These are phyloP conservation scores for Lithospermum erythrorhizon DNA, from an alignment of 257 asterid genomes.

Conservation along the genomic window DNA sequence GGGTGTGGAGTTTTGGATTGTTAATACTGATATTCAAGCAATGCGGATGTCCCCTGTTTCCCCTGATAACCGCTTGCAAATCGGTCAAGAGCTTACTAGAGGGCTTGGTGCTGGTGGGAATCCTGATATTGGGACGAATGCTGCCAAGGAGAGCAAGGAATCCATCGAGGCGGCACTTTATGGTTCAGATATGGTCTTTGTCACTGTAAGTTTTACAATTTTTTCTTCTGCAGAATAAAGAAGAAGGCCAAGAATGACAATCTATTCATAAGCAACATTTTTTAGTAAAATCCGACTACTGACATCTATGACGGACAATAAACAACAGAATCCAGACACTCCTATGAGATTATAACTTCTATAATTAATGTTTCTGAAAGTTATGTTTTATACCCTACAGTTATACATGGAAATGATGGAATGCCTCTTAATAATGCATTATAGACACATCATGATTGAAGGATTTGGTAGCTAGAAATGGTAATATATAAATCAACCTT, in stretches of 20 bases:
- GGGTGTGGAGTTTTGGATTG: slow-evolving; percentile 97
- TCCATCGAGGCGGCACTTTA: slow-evolving; percentile 66
- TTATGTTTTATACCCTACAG: too few relatives aligned
- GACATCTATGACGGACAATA: too few relatives aligned
- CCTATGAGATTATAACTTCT: too few relatives aligned
- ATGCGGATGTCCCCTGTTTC: slow-evolving; percentile 75
- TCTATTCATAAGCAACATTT: background rate
- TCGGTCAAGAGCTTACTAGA: slow-evolving; percentile 82
- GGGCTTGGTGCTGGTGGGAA: slow-evolving; percentile 99
- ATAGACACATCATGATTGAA: too few relatives aligned
- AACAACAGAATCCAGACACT: background rate
- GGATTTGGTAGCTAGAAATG: background rate
- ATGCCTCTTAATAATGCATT: too few relatives aligned
- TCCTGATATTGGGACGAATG: slow-evolving; percentile 86
- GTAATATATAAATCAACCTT: background rate
- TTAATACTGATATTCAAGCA: slow-evolving; percentile 89
- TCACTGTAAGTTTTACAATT: slow-evolving; percentile 24
- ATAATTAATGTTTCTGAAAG: too few relatives aligned
- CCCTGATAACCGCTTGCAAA: slow-evolving; percentile 66
- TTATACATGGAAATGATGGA: too few relatives aligned
- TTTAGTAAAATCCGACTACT: too few relatives aligned
- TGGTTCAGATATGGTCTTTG: slow-evolving; percentile 51
- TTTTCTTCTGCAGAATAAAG: background rate
- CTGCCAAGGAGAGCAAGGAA: slow-evolving; percentile 83
- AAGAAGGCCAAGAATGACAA: background rate